Evolutionary conservation across 192 early-diverging fungal species (phyloP), one percentile per base, ranked within the genome.

Genomic region (Coemansia sp.): DNA sequence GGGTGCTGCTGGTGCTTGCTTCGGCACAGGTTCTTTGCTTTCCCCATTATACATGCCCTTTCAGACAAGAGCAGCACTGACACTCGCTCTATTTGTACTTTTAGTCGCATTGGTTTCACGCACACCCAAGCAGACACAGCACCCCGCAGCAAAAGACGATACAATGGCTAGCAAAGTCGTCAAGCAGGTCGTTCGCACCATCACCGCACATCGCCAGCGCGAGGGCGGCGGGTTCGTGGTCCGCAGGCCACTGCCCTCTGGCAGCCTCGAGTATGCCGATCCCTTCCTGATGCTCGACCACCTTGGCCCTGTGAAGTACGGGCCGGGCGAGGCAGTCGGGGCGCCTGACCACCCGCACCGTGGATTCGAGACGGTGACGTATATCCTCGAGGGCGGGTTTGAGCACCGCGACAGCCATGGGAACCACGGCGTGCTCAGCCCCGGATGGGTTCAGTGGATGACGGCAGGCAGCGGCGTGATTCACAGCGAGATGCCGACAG

Each of bases 251-350:
- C 83, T 96, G 22, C 86, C 85, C 13, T 81, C 77, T 1, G 68
- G 54, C 34, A 45, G 68, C 7, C 75, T 88, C 20, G 72, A 82
- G 32, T 82, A 86, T 41, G 77, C 90, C 30, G 92, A 96, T 54
- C 92, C 92, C 4, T 94, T 96, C 73, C 70, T 94, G 26, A 84
- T 94, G 82, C 79, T 94, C 25, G 93, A 96, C 60, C 70, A 76
- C 37, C 49, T 74, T 46, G 75, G 75, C n/a, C 75, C 75, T 1
- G 60, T 52, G 22, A n/a, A 56, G 46, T 80, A 80, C 27, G 67
- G 40, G 9, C 80, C 80, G 1, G 71, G 76, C 36, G 78, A 79
- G 51, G 79, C 76, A 4, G 62, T 73, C n/a, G 80, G 78, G 23
- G 78, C 69, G 28, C 84, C 85, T 0, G 80, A 88, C 30, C 87